phyloP scores from a whole-genome alignment of 2,329 filamentous ascomycete species.

The Neonectria faginata region DNA sequence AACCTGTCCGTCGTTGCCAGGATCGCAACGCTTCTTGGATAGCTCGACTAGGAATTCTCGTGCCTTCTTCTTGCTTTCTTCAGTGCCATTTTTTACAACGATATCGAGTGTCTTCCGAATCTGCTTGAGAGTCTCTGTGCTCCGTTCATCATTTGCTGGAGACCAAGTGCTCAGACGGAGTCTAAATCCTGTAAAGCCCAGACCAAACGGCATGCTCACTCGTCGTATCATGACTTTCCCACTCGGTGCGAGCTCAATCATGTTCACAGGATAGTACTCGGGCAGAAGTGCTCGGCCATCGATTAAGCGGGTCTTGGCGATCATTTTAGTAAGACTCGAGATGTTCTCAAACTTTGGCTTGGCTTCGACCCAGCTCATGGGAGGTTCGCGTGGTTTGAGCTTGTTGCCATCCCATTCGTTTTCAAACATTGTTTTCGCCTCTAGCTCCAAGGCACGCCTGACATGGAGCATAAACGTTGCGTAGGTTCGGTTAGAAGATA shows the following conservation, averaged over 20 bases:
- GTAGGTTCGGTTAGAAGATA: slow-evolving; percentile 1
- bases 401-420: slow-evolving; percentile 34
- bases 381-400: slow-evolving; percentile 3
- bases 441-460: slow-evolving; percentile 26
- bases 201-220: slow-evolving; percentile 25
- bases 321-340: slow-evolving; percentile 28
- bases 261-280: slow-evolving; percentile 31
- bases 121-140: slow-evolving; percentile 15
- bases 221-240: slow-evolving; percentile 32
- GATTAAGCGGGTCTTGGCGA: slow-evolving; percentile 37
- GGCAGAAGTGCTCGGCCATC: slow-evolving; percentile 32
- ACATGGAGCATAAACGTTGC: slow-evolving; percentile 6
- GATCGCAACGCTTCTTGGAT: slow-evolving; percentile 1
- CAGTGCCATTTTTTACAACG: slow-evolving; percentile 4
- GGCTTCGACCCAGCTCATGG: slow-evolving; percentile 32
- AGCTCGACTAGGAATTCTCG: slow-evolving; percentile 14
- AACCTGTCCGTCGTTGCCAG: slow-evolving; percentile 19
- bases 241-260: slow-evolving; percentile 35
- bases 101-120: slow-evolving; percentile 24
- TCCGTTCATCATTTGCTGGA: slow-evolving; percentile 28
- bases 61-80: slow-evolving; percentile 24
- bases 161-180: slow-evolving; percentile 37
- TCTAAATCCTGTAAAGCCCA: slow-evolving; percentile 20
- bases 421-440: slow-evolving; percentile 30
- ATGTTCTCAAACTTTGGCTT: slow-evolving; percentile 11